Percentiles rank a stretch among this genome's conserved stretches.
These are phyloP conservation scores for Talaromyces wortmannii DNA, from an alignment of 495 filamentous ascomycete genomes.

Conservation along the genomic window DNA sequence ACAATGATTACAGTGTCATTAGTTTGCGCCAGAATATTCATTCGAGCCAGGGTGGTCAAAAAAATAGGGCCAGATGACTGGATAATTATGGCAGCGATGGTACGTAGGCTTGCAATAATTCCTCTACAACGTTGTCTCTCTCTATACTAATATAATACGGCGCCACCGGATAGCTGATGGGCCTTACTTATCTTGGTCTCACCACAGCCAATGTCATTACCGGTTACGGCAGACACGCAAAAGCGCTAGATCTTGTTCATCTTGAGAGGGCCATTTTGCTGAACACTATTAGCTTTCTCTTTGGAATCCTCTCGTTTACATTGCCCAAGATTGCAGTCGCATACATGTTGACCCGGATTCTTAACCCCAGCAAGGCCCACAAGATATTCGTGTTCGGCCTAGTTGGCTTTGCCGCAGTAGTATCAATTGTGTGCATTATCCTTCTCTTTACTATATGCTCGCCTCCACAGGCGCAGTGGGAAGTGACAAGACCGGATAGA, in stretches of 20 bases:
- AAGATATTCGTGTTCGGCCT: constrained; percentile 16
- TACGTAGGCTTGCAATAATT: constrained; percentile 7
- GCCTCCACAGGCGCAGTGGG: constrained; percentile 20
- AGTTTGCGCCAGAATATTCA: constrained; percentile 36
- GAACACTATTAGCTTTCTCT: constrained; percentile 15
- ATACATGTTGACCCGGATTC: constrained; percentile 17
- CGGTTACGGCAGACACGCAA: constrained; percentile 15
- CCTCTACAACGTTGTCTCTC: background rate
- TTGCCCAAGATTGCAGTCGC: constrained; percentile 22
- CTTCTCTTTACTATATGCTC: constrained; percentile 22
- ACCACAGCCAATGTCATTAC: constrained; percentile 11
- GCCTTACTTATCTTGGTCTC: constrained; percentile 13
- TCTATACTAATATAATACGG: background rate
- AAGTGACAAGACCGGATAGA: constrained; percentile 11
- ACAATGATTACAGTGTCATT: constrained; percentile 23
- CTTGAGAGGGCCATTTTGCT: constrained; percentile 14
- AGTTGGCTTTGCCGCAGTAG: constrained; percentile 6
- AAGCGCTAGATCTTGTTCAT: background rate
- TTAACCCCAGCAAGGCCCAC: constrained; percentile 14
- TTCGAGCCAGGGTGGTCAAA: constrained; percentile 33
- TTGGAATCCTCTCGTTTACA: constrained; percentile 19
- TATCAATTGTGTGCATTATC: constrained; percentile 17
- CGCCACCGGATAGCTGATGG: constrained; percentile 4
- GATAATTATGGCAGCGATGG: constrained; percentile 36
- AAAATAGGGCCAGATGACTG: constrained; percentile 45